Conservation (phyloP, 345 rosid species). For the Citrus mangshanensis region DNA sequence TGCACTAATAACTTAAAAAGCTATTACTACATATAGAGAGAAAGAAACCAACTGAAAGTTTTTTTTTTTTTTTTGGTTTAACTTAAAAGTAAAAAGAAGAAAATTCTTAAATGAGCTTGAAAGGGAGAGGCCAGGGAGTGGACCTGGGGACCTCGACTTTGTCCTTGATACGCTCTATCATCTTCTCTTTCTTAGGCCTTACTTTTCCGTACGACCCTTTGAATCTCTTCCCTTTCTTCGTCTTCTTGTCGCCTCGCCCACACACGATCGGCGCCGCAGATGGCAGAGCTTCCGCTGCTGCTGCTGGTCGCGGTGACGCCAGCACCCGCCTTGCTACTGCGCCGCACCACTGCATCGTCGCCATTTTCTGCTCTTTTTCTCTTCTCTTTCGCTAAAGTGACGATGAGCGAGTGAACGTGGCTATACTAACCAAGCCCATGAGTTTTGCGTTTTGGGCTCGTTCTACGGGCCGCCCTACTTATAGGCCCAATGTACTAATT, state of each 20-base stretch:
- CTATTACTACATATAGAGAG: neutral
- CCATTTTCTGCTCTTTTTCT: slow-evolving; percentile 24
- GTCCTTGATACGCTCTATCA: slow-evolving; percentile 83
- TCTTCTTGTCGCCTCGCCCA: slow-evolving; percentile 91
- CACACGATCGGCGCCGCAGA: slow-evolving; percentile 48
- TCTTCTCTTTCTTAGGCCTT: slow-evolving; percentile 91
- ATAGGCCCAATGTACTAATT: neutral
- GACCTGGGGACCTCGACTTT: slow-evolving; percentile 93
- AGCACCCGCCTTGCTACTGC: slow-evolving; percentile 51
- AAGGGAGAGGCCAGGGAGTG: slow-evolving; percentile 99
- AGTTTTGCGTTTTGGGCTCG: neutral
- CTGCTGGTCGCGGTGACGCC: slow-evolving; percentile 34
- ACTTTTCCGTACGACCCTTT: slow-evolving; percentile 85
- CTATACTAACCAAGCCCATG: neutral
- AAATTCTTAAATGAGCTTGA: slow-evolving; percentile 72
- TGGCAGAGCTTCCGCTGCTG: slow-evolving; percentile 14
- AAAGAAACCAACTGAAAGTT: neutral
- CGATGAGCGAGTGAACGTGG: neutral
- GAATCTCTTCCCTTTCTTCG: slow-evolving; percentile 91
- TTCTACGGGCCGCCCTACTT: neutral
- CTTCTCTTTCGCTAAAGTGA: neutral
- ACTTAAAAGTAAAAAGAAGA: neutral
- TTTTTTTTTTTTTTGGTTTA: neutral
- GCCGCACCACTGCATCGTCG: slow-evolving; percentile 65
- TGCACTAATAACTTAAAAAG: neutral